Evolutionary conservation across 345 rosid genomes (phyloP).

Genomic region (Syzygium jambos): DNA sequence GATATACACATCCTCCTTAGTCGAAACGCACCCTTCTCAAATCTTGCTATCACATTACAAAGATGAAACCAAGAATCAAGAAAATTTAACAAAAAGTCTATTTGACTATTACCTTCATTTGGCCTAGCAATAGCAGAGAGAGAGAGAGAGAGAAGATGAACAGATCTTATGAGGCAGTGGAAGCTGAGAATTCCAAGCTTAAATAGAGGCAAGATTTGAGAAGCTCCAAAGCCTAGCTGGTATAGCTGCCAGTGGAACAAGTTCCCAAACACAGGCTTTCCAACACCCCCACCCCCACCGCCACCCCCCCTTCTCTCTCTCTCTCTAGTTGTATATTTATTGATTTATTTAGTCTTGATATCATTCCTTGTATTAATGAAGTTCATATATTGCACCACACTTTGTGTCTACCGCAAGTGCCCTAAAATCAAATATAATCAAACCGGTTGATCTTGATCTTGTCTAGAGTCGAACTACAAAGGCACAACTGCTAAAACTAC

Average conservation of each 20-base stretch:
- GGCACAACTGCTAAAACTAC: not conserved
- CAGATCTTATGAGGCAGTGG: not conserved
- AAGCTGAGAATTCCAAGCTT: not conserved
- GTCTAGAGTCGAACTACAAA: not conserved
- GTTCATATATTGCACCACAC: not conserved
- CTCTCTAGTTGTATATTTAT: not conserved
- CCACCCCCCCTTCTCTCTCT: not conserved
- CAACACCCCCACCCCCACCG: not conserved
- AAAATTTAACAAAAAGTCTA: not conserved
- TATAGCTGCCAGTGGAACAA: conserved; percentile 16
- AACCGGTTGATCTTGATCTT: not conserved
- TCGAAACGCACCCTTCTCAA: not conserved
- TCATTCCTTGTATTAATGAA: not conserved
- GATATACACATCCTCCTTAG: not conserved
- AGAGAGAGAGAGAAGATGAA: not conserved
- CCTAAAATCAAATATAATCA: not conserved
- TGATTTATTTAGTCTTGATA: not conserved
- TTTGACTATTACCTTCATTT: conserved; percentile 13
- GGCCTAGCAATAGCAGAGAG: not conserved
- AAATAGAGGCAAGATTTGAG: conserved; percentile 5
- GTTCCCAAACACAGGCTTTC: conserved; percentile 36
- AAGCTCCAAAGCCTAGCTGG: not conserved
- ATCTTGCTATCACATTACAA: not conserved
- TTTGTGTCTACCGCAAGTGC: not conserved
- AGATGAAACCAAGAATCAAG: not conserved